Evolutionary conservation across 2,329 filamentous ascomycete species (phyloP).

Genomic region (Aphanocladium album): DNA sequence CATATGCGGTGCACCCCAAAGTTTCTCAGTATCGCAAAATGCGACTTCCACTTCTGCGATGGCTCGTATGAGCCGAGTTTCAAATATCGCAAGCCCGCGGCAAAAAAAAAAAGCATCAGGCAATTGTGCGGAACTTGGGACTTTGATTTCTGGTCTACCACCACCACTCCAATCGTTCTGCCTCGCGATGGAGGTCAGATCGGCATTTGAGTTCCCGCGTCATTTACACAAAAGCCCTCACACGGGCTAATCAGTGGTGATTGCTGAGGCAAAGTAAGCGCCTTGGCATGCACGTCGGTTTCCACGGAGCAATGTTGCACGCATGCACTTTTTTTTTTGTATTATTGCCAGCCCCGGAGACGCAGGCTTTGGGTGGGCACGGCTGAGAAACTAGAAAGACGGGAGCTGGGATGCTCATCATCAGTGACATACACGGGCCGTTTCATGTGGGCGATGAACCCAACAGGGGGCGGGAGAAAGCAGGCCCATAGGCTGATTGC

Average conservation of each 20-base stretch:
- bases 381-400: background rate
- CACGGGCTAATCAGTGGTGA: background rate
- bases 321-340: background rate
- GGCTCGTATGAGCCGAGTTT: no score
- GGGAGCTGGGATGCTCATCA: background rate
- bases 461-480: background rate
- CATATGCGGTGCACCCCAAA: no score
- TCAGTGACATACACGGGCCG: constrained; percentile 4
- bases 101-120: no score
- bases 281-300: constrained; percentile 1
- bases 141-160: no score
- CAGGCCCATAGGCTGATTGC: background rate
- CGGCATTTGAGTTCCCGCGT: background rate
- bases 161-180: background rate
- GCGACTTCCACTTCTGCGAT: no score
- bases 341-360: background rate
- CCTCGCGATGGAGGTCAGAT: background rate
- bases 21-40: no score
- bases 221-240: background rate
- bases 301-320: background rate
- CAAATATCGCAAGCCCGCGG: no score
- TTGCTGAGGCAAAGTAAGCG: background rate
- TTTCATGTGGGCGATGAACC: constrained; percentile 4
- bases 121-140: no score
- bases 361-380: background rate